A percentile compares a stretch with the other conserved stretches of the same genome.
These are phyloP conservation scores for Oryza officinalis DNA, from an alignment of 176 grass and related monocot genomes.

Conservation along the genomic window DNA sequence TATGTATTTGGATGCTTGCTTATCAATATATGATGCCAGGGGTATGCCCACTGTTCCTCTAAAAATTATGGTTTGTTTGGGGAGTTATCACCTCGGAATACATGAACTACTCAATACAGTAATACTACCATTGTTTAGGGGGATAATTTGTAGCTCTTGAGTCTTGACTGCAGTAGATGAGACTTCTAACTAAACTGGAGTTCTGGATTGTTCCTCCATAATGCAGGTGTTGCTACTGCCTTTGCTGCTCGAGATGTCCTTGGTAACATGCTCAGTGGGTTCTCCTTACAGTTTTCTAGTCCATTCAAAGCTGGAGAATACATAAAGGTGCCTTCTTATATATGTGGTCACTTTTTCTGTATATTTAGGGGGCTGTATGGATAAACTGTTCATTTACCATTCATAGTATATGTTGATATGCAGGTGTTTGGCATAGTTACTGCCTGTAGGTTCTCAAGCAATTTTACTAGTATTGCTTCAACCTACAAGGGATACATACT, in stretches of 20 bases:
- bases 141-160: neutral
- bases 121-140: neutral
- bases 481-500: slow-evolving; percentile 1
- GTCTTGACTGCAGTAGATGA: slow-evolving; percentile 4
- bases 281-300: slow-evolving; percentile 88
- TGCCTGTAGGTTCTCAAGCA: slow-evolving; percentile 8
- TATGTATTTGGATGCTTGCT: no score
- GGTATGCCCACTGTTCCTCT: no score
- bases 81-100: neutral
- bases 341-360: neutral
- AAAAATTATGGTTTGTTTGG: neutral
- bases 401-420: slow-evolving; percentile 33
- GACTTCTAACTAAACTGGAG: slow-evolving; percentile 26
- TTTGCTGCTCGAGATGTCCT: slow-evolving; percentile 99
- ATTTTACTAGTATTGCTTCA: neutral
- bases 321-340: slow-evolving; percentile 68
- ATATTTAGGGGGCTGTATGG: neutral
- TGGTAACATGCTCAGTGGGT: slow-evolving; percentile 90
- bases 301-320: slow-evolving; percentile 84
- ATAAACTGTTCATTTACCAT: neutral
- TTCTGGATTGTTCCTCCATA: neutral
- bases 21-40: no score
- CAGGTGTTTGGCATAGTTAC: neutral
- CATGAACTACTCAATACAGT: neutral
- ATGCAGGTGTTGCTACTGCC: slow-evolving; percentile 90